Conservation (phyloP, 768 basidiomycete species). For the Daedalea quercina region DNA sequence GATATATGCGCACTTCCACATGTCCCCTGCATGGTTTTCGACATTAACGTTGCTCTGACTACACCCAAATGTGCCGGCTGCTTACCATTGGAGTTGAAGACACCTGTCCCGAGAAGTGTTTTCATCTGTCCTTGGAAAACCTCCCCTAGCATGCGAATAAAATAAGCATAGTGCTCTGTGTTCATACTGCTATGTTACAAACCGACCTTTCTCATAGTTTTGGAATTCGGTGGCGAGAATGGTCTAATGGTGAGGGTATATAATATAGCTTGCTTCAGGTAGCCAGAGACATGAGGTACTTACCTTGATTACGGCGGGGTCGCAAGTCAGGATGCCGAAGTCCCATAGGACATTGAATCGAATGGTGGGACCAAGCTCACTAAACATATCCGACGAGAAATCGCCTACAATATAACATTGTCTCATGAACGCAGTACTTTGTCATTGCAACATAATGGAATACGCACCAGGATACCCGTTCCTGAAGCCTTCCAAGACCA, state of each 20-base stretch:
- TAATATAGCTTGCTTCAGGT: too few relatives aligned
- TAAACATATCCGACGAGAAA: slow-evolving; percentile 16
- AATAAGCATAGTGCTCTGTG: not conserved
- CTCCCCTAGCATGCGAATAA: too few relatives aligned
- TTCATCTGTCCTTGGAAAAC: slow-evolving; percentile 24
- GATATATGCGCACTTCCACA: slow-evolving; percentile 21
- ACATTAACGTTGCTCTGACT: too few relatives aligned
- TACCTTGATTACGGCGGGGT: slow-evolving; percentile 27
- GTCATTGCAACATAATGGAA: not conserved
- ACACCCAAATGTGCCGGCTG: not conserved
- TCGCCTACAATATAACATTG: slow-evolving; percentile 15
- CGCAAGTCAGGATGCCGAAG: slow-evolving; percentile 10
- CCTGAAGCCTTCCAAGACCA: slow-evolving; percentile 13
- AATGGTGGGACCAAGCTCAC: slow-evolving; percentile 17
- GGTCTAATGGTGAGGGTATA: too few relatives aligned
- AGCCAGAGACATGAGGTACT: too few relatives aligned
- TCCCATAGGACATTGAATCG: slow-evolving; percentile 16
- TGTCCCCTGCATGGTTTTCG: slow-evolving; percentile 22
- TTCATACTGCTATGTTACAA: too few relatives aligned
- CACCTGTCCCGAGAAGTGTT: slow-evolving; percentile 40
- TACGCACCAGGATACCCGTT: slow-evolving; percentile 31
- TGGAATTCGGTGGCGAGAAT: slow-evolving; percentile 38
- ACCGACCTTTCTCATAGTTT: slow-evolving; percentile 36
- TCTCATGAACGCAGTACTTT: not conserved
- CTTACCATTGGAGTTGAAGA: slow-evolving; percentile 50